Percentiles rank a stretch among this genome's conserved stretches.
Evolutionary conservation across 169 alveolate genomes (phyloP).

Genomic region (Fabrea salina): DNA sequence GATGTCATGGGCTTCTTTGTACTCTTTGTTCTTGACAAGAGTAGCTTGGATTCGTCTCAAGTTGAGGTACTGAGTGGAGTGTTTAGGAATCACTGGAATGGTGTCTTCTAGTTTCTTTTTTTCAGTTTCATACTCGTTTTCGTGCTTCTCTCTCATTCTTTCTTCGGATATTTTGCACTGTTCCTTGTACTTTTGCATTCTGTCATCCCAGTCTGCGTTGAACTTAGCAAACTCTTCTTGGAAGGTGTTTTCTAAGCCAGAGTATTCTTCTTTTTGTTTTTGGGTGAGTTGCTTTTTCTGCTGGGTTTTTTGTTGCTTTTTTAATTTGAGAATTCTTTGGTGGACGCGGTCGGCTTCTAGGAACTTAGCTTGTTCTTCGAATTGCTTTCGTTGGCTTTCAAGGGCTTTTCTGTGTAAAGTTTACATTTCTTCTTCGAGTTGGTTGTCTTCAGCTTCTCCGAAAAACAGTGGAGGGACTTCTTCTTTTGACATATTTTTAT

Average conservation of each 20-base stretch:
- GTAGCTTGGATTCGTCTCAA: conserved; percentile 10
- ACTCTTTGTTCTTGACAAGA: conserved; percentile 12
- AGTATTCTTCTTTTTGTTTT: neutral
- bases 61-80: conserved; percentile 3
- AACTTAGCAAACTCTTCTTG: neutral
- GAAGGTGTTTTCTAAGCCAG: neutral
- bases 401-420: conserved; percentile 1
- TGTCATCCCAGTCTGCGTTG: conserved; percentile 2
- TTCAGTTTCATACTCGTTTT: neutral
- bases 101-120: conserved; percentile 9
- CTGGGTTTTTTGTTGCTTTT: neutral
- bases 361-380: conserved; percentile 1
- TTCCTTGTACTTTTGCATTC: neutral
- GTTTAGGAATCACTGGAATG: conserved; percentile 26
- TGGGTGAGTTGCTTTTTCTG: neutral
- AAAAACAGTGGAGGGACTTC: neutral
- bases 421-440: conserved; percentile 17
- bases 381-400: neutral
- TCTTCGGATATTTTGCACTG: conserved; percentile 25
- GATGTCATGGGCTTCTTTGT: conserved; percentile 10
- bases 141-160: neutral
- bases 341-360: conserved; percentile 23
- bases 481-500: no score
- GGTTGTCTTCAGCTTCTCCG: neutral
- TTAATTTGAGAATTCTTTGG: conserved; percentile 6